A percentile compares a stretch with the other conserved stretches of the same genome.
phyloP scores from a whole-genome alignment of 768 basidiomycete species.

The Leccinum incarnatum region DNA sequence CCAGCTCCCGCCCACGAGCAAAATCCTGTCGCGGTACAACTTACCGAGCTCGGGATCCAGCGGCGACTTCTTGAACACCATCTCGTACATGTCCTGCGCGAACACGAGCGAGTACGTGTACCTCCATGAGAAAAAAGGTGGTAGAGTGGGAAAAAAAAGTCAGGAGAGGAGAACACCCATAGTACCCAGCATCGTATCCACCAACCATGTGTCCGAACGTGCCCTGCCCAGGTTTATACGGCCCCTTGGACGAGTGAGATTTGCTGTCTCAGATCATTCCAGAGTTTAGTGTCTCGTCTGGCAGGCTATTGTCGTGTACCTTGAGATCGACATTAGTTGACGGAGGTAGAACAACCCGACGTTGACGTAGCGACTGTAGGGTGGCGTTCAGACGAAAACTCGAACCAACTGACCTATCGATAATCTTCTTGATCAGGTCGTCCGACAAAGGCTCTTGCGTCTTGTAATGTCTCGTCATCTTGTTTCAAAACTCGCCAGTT shows the following conservation, averaged over 20 bases:
- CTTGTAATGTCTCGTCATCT: constrained; percentile 77
- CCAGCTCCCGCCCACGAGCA: neutral
- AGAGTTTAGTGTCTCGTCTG: constrained; percentile 35
- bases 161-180: constrained; percentile 36
- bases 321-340: constrained; percentile 44
- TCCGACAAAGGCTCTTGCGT: constrained; percentile 65
- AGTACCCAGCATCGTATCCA: constrained; percentile 71
- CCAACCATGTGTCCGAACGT: constrained; percentile 47
- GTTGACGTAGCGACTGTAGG: constrained; percentile 63
- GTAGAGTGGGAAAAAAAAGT: too few species aligned
- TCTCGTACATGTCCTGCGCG: constrained; percentile 46
- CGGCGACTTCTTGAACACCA: neutral
- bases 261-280: neutral
- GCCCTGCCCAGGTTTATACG: constrained; percentile 57
- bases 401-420: constrained; percentile 56
- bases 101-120: constrained; percentile 74
- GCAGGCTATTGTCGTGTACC: constrained; percentile 32
- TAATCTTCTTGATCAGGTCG: constrained; percentile 68
- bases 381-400: neutral
- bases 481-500: constrained; percentile 67
- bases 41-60: neutral
- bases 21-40: neutral
- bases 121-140: constrained; percentile 21
- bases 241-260: neutral
- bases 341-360: constrained; percentile 36